phyloP scores from a whole-genome alignment of 345 rosid species.

The Gossypium sturtianum region DNA sequence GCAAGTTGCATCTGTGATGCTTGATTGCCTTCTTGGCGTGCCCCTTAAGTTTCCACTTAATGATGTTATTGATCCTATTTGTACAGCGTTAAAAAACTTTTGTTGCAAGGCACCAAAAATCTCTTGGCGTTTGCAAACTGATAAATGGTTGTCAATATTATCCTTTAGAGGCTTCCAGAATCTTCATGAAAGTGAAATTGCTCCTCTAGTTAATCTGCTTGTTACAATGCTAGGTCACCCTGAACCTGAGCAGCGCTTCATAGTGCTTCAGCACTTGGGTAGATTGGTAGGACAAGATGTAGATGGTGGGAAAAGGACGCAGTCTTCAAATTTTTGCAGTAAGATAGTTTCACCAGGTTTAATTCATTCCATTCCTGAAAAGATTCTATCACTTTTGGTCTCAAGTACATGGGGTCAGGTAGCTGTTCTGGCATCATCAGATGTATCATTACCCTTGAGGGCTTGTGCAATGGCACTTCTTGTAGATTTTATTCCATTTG shows the following conservation, averaged over 20 bases:
- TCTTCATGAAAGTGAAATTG: conserved; percentile 40
- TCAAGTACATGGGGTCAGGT: conserved; percentile 72
- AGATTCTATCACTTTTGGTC: conserved; percentile 44
- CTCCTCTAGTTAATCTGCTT: conserved; percentile 52
- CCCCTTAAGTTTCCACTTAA: conserved; percentile 44
- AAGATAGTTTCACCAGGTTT: conserved; percentile 32
- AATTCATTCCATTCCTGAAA: conserved; percentile 34
- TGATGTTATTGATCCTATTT: conserved; percentile 33
- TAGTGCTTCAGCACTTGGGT: conserved; percentile 60
- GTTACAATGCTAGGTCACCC: conserved; percentile 51
- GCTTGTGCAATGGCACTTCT: conserved; percentile 62
- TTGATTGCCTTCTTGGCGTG: conserved; percentile 61
- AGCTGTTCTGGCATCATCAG: conserved; percentile 58
- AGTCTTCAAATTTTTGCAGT: conserved; percentile 26
- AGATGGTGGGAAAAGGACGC: conserved; percentile 26
- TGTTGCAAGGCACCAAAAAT: conserved; percentile 61
- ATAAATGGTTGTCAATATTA: conserved; percentile 58
- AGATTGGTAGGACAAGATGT: conserved; percentile 55
- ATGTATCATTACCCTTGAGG: conserved; percentile 44
- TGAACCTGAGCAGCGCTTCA: conserved; percentile 77
- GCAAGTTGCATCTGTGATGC: conserved; percentile 58
- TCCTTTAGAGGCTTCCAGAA: conserved; percentile 40
- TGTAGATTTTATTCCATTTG: conserved; percentile 56
- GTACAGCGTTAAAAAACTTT: conserved; percentile 42
- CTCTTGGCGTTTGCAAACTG: conserved; percentile 65